Base-by-base conservation (phyloP, 2,329 filamentous ascomycete genomes). In the Calonectria leucothoes region DNA sequence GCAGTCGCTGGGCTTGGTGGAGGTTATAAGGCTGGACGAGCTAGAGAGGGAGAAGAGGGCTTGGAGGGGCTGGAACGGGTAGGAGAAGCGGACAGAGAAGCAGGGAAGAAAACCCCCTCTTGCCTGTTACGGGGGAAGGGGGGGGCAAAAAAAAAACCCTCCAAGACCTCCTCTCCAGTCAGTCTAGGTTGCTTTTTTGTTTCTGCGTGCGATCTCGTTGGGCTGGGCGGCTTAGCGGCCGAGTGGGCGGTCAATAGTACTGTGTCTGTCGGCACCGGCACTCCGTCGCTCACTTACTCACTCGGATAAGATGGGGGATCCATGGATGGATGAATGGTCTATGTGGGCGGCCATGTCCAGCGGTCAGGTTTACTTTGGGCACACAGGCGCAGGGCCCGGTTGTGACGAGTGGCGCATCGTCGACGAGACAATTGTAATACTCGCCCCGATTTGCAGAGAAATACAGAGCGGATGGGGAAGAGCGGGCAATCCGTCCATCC, bases 21-120 rank as follows among this genome's bases (percentile, higher is more conserved):
- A 72, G 64, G 71, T 73, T 73, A 71, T 71, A 72, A 72, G 65
- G 70, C 70, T 67, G 64, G 55, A 29, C 29, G 45, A 69, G 66
- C 55, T 37, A 59, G 51, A 63, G 51, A 48, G 51, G 66, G 66
- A 29, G 48, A 37, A 63, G 51, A 48, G 51, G 66, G 66, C 35
- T 61, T 59, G 39, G 66, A 49, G 42, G 52, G 52, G 51, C 51
- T 68, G 51, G 39, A 59, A 35, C 27, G n/a, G 66, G 37, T 49
- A 64, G 37, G 37, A 39, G 39, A 64, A 45, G 59, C 37, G 37
- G 59, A 64, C 37, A 64, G 59, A 33, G 25, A n/a, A 64, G 37
- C 59, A 23, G 39, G 37, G 37, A 33, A 59, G n/a, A 29, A 39
- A 42, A 25, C 31, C 66, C 57, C 66, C 57, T 49, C 66, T 69